Evolutionary conservation across 2,329 filamentous ascomycete genomes (phyloP), one percentile per base, ranked within the genome.

Genomic region (Botrytis byssoidea): DNA sequence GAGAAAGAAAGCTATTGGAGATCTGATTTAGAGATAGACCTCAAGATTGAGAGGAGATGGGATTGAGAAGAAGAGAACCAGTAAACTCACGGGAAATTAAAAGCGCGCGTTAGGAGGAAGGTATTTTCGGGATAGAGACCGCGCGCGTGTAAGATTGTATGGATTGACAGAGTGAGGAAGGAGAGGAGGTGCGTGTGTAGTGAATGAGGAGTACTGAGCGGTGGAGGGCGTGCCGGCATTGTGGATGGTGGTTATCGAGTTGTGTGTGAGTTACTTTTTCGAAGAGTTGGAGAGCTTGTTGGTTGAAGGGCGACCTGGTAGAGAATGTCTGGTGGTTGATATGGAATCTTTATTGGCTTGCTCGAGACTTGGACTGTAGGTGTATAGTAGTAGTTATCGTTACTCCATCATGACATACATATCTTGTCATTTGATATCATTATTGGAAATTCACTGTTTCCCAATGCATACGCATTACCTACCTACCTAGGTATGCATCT

Each of bases 81-180:
- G 51, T 18, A 18, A 4, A n/a, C 64, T 51, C 10, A 48, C 64
- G 91, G 86, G 76, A 89, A 89, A 82, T 92, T 92, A 85, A 92
- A 92, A 79, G 89, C 90, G 74, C 89, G 87, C 10, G 89, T 87
- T 60, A 88, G 86, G 64, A 91, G 84, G 82, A 93, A 93, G n/a
- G 90, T 89, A 55, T 85, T 83, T 71, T 83, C 83, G 2, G 91
- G 91, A 79, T 93, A 93, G 78, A 93, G 87, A 73, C 83, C 82
- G 76, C 91, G 89, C 63, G 91, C 86, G 82, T 89, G 91, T 73
- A 93, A 86, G 77, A 93, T 90, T 74, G 91, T 91, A 81, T 93
- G 91, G 75, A 91, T 88, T 74, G 90, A 88, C 72, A 91, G 89
- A 74, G 88, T 90, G 66, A 93, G 86, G 83, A 93, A 93, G 80